Percentiles rank a stretch among this genome's conserved stretches.
Conservation (phyloP, 2,329 filamentous ascomycete species). For the Exutisphaerella laricina region DNA sequence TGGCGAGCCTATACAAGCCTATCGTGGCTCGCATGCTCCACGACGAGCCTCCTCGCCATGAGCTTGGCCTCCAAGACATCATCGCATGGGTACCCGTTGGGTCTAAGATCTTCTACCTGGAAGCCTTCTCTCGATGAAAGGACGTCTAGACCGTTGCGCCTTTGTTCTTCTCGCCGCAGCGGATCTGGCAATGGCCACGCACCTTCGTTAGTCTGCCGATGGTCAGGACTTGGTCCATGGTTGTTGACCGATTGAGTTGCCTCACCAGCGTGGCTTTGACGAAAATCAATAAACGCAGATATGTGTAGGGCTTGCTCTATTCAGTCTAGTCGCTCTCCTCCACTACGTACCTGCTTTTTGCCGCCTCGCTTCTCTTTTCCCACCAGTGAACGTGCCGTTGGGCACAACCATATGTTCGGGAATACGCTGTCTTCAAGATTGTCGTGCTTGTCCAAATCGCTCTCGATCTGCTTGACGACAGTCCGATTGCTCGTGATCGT, state of each 20-base stretch:
- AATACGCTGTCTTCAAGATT: slow-evolving; percentile 48
- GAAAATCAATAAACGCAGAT: too few species aligned
- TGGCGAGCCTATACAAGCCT: neutral
- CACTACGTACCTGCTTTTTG: slow-evolving; percentile 21
- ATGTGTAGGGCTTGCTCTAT: too few species aligned
- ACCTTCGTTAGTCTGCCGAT: slow-evolving; percentile 9
- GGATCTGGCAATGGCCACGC: slow-evolving; percentile 29
- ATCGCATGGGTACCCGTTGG: slow-evolving; percentile 27
- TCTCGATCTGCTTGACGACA: slow-evolving; percentile 61
- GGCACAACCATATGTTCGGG: slow-evolving; percentile 60
- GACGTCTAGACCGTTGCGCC: slow-evolving; percentile 30
- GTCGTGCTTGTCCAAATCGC: slow-evolving; percentile 49
- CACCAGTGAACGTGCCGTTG: slow-evolving; percentile 60
- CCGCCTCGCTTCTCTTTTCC: slow-evolving; percentile 54
- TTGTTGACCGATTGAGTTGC: too few species aligned
- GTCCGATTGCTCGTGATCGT: slow-evolving; percentile 67
- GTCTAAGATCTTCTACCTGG: slow-evolving; percentile 28
- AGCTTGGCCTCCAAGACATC: slow-evolving; percentile 27
- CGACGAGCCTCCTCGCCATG: slow-evolving; percentile 10
- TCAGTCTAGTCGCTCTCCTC: neutral
- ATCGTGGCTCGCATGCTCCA: neutral
- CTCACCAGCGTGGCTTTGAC: too few species aligned
- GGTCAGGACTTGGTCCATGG: too few species aligned
- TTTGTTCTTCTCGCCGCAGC: slow-evolving; percentile 27
- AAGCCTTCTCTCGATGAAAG: slow-evolving; percentile 23